Evolutionary conservation across 257 asterid genomes (phyloP), one percentile per base, ranked within the genome.

Genomic region (Craterostigma plantagineum): DNA sequence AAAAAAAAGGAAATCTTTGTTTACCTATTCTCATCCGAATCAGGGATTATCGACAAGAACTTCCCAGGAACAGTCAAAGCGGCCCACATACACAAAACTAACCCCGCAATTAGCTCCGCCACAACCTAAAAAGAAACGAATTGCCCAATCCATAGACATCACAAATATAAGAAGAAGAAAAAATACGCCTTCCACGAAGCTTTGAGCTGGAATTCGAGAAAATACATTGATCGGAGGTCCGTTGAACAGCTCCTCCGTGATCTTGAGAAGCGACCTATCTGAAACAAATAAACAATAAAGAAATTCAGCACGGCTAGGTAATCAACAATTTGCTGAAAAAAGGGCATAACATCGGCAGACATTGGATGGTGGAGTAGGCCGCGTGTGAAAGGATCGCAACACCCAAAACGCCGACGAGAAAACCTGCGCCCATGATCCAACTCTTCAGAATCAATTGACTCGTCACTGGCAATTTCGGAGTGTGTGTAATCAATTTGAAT

Each of bases 1-100:
- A 15, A 48, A 41, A 34, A 38, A 38, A 11, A 49, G 1, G 18
- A 45, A 33, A 14, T 34, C 27, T 11, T 8, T 8, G 42, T 45
- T n/a, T 42, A 81, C 97, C 94, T 76, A 72, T 86, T 86, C 67
- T 86, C 94, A 59, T 87, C 93, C 7, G 95, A 82, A 37, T 87
- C 80, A 11, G 91, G 92, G 52, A 71, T 87, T 43, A 87, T 76
- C 8, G 98, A 82, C 48, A 73, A 53, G 66, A 87, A 82, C 45
- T 79, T 76, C 14, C 98, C 95, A 0, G 98, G 98, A 49, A 68
- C 86, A 45, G 73, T 66, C 47, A 87, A 63, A 46, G 92, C 93
- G 39, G 98, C 98, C 76, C 83, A 76, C 78, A 72, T 42, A 54
- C 93, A 82, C 34, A 87, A 63, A 16, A 63, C 49, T 36, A 87